Evolutionary conservation across 164 flowering plant genomes (phyloP), one percentile per base, ranked within the genome.

Genomic region (Stephania yunnanensis): DNA sequence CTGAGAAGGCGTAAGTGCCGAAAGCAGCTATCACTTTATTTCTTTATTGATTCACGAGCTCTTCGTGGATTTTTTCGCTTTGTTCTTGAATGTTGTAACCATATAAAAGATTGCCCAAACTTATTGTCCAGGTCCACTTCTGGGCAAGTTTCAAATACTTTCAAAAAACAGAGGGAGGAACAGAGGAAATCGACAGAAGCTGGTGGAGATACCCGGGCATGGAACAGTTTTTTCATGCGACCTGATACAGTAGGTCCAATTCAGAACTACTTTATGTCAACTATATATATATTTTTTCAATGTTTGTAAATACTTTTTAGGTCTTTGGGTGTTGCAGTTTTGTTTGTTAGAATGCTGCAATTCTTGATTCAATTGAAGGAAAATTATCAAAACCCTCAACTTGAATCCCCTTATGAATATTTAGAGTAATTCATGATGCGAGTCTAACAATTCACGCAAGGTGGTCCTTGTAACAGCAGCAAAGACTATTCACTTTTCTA

Each of bases 151-250:
- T 46, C 90, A 75, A 91, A 86, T 79, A 87, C 86, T 71, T 84
- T 94, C 63, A 94, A 94, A 90, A 88, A 90, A 76, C 73, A 82
- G 72, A 88, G 89, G 81, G 89, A 73, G 75, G 97, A 89, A 42
- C 87, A 88, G 76, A 88, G 86, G 79, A 96, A 92, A 80, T 88
- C 88, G 73, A 82, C 97, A 71, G 98, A 96, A 90, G 92, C 91
- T 50, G 81, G 92, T 84, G 99, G 99, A 72, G 80, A 94, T 79
- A 94, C 97, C 45, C 84, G 76, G 80, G 89, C 97, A 52, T 96
- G 99, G 99, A 94, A 92, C 80, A 86, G 86, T 81, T 87, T 96
- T 75, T 92, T 87, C 80, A 89, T 96, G 93, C 94, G 91, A 44
- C 79, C 92, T 79, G 98, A 92, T 80, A 92, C 99, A 0, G 98